These are phyloP conservation scores for Berberis vulgaris DNA, from an alignment of 164 flowering plant species.

Conservation along the genomic window DNA sequence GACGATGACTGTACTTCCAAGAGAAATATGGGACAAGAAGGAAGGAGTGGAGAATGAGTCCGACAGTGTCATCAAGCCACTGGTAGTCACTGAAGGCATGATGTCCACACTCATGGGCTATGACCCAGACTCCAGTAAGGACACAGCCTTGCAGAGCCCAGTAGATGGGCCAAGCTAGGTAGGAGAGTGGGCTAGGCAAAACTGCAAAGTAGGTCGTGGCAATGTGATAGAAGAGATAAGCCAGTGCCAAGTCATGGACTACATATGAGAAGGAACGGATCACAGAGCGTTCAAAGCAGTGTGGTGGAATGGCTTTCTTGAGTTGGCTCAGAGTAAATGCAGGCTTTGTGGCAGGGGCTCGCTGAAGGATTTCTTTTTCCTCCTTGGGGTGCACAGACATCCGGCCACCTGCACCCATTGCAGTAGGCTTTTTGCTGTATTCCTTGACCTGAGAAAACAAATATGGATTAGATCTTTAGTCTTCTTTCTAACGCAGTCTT, in stretches of 20 bases:
- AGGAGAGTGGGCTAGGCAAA: background rate
- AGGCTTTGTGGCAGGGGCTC: background rate
- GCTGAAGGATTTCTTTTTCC: background rate
- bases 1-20: constrained; percentile 2
- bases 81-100: constrained; percentile 2
- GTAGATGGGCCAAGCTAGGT: background rate
- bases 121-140: constrained; percentile 1
- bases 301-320: background rate
- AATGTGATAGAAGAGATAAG: background rate
- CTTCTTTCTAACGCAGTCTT: too few relatives aligned
- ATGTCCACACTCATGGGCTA: constrained; percentile 1
- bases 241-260: background rate
- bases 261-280: background rate
- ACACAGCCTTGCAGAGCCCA: background rate
- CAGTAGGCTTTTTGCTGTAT: background rate
- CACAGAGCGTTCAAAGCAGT: constrained; percentile 1
- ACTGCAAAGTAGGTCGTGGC: background rate
- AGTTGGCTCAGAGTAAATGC: background rate
- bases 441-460: background rate
- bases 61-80: constrained; percentile 1
- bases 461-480: background rate
- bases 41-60: background rate
- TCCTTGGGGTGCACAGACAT: background rate
- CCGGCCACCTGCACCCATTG: background rate
- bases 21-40: constrained; percentile 1